Base-by-base conservation (phyloP, 1,284 basidiomycete species). In the Butyriboletus regius region DNA sequence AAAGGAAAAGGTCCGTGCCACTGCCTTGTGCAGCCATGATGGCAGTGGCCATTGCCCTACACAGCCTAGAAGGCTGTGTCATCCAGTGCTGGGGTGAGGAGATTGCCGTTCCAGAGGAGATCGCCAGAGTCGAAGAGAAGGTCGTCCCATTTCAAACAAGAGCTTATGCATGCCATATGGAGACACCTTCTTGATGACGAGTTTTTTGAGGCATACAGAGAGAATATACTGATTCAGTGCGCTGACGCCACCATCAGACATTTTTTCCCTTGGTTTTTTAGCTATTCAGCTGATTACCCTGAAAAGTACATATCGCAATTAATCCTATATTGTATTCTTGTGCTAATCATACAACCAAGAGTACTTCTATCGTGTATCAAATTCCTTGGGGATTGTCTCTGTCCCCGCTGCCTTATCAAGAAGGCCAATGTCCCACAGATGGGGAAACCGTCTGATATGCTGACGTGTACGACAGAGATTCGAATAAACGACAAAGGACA, bases 271-370 rank as follows among this genome's bases (percentile, higher is more conserved):
- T 43, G 53, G 0, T 58, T 68, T 14, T 60, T 63, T 9, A 61
- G 56, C 0, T 67, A 66, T 40, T 59, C 57, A 0, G 61, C 61
- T 1, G 61, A 69, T 42, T 69, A 70, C 52, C 63, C 62, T 1
- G 63, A 70, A 52, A 70, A 69, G 67, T 69, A 55, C 1, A 7
- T 36, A 36, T 26, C 2, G 1, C 5, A 3, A 2, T 26, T 1
- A n/a, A n/a, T n/a, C n/a, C n/a, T n/a, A n/a, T n/a, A n/a, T n/a
- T n/a, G n/a, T 3, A 26, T 26, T 9, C 2, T 8, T 26, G 8
- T 9, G 26, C 26, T 26, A 26, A 26, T 1, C 2, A 26, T 26
- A 3, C 2, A 26, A 35, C 5, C 15, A 2, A 42, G 3, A 12
- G 29, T 40, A 0, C 6, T 48, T 1, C 14, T 32, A 8, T 17